Conservation (phyloP, 2,329 filamentous ascomycete genomes). For the Cytospora paraplurivora region DNA sequence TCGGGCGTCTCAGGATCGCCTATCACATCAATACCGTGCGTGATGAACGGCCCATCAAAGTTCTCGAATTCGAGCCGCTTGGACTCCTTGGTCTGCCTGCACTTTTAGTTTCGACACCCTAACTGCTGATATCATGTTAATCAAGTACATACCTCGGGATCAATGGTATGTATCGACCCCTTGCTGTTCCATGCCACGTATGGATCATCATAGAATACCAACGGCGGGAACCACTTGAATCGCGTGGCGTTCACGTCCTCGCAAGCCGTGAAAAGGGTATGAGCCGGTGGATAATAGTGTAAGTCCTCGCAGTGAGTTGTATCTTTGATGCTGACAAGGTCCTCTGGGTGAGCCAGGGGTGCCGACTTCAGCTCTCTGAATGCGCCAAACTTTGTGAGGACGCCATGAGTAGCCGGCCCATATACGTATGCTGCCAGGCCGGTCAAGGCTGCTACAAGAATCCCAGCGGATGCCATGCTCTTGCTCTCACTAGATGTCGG, state of each 20-base stretch:
- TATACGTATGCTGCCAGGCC: conserved; percentile 24
- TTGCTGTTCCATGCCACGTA: conserved; percentile 39
- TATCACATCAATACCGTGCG: conserved; percentile 64
- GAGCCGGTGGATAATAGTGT: conserved; percentile 53
- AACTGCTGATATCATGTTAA: neutral
- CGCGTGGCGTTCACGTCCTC: conserved; percentile 47
- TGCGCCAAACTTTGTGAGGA: conserved; percentile 21
- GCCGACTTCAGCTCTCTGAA: conserved; percentile 18
- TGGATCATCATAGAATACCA: conserved; percentile 45
- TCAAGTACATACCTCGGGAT: conserved; percentile 49
- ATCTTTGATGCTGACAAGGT: conserved; percentile 49
- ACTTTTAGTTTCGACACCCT: neutral
- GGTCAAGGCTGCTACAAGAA: conserved; percentile 21
- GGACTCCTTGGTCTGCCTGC: conserved; percentile 46
- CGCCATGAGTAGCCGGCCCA: conserved; percentile 19
- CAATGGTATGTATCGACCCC: conserved; percentile 54
- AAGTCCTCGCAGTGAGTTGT: conserved; percentile 63
- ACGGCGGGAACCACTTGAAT: conserved; percentile 55
- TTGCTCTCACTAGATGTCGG: neutral
- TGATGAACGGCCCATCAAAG: conserved; percentile 56
- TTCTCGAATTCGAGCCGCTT: conserved; percentile 50
- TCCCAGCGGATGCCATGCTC: conserved; percentile 19
- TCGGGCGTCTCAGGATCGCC: conserved; percentile 44
- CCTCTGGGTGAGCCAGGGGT: conserved; percentile 25
- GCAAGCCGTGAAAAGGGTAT: conserved; percentile 59